phyloP scores from a whole-genome alignment of 768 basidiomycete genomes.

The Tulasnella sp. region DNA sequence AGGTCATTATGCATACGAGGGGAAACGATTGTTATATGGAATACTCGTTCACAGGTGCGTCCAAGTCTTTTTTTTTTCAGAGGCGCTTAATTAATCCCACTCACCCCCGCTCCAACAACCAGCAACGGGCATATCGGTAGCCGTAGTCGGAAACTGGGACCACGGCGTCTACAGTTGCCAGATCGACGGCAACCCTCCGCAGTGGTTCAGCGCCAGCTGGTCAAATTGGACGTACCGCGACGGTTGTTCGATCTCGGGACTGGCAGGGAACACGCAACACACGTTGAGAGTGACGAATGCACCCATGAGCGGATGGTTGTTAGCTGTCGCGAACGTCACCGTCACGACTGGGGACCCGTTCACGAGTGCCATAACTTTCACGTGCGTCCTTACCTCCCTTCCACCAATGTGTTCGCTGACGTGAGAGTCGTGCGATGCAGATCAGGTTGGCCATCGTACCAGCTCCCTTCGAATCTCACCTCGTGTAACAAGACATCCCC shows the following conservation, averaged over 20 bases:
- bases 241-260: not conserved
- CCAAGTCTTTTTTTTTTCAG: not conserved
- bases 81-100: not conserved
- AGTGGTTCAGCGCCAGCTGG: not conserved
- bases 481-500: too few relatives aligned
- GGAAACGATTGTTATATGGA: not conserved
- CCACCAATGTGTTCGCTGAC: not conserved
- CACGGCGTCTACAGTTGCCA: not conserved
- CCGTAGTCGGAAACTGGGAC: not conserved
- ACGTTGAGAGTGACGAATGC: not conserved
- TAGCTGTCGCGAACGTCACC: not conserved
- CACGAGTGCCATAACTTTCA: not conserved
- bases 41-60: not conserved
- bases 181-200: not conserved
- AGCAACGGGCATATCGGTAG: not conserved
- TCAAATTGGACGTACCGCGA: too few relatives aligned
- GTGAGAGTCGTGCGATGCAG: not conserved
- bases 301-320: not conserved
- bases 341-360: not conserved
- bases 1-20: not conserved
- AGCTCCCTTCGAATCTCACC: not conserved
- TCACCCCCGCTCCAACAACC: not conserved
- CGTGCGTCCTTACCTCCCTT: not conserved
- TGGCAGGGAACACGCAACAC: not conserved
- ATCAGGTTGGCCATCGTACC: not conserved